phyloP scores from a whole-genome alignment of 208 protist species.

The Acanthamoeba healyi region DNA sequence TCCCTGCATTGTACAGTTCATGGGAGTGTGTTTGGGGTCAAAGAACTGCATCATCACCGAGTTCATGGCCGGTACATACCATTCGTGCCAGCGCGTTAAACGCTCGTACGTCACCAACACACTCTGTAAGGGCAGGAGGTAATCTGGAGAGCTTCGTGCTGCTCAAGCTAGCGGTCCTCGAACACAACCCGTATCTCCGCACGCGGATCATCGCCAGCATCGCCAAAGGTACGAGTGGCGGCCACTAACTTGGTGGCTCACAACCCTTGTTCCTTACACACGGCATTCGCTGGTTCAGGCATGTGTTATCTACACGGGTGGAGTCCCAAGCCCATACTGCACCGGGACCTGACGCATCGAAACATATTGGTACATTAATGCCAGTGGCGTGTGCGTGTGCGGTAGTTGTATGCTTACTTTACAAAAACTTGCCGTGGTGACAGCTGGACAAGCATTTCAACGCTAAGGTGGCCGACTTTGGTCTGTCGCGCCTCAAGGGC shows the following conservation, averaged over 20 bases:
- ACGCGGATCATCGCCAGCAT: not conserved
- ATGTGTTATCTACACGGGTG: constrained; percentile 7
- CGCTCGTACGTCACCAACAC: not conserved
- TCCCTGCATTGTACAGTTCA: constrained; percentile 60
- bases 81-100: not conserved
- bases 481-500: constrained; percentile 9
- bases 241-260: no score
- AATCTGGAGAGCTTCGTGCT: constrained; percentile 19
- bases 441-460: constrained; percentile 27
- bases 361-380: not conserved
- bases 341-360: not conserved
- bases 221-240: constrained; percentile 40
- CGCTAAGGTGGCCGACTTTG: constrained; percentile 29
- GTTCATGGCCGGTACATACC: constrained; percentile 17
- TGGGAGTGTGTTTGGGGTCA: not conserved
- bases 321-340: not conserved
- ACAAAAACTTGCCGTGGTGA: no score
- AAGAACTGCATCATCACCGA: constrained; percentile 31
- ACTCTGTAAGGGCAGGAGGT: no score
- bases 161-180: not conserved
- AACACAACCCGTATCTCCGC: not conserved
- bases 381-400: not conserved
- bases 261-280: not conserved
- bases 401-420: no score
- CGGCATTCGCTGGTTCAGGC: not conserved